Conservation (phyloP, 257 asterid species). For the Solanum clarkiae region DNA sequence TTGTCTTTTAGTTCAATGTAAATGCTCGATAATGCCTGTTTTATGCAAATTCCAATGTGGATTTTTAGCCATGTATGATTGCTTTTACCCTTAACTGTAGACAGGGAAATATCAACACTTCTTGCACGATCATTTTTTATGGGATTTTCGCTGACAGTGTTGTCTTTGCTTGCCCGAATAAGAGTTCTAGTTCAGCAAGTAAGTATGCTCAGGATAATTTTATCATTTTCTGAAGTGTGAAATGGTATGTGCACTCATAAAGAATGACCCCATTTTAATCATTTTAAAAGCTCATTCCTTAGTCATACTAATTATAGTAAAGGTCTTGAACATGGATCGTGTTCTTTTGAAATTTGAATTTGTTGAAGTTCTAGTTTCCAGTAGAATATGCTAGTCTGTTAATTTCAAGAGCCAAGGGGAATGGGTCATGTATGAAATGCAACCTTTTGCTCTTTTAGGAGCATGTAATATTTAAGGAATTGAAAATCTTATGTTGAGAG, state of each 20-base stretch:
- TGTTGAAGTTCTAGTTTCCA: background rate
- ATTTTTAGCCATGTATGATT: background rate
- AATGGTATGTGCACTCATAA: background rate
- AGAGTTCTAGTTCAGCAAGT: constrained; percentile 91
- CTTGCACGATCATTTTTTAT: constrained; percentile 85
- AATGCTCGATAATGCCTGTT: background rate
- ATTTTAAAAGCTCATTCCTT: background rate
- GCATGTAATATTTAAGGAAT: background rate
- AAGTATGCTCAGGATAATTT: constrained; percentile 3
- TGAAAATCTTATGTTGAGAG: background rate
- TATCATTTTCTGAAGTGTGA: background rate
- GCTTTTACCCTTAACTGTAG: constrained; percentile 29
- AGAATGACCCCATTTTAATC: background rate
- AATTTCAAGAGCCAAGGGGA: background rate
- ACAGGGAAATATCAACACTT: constrained; percentile 69
- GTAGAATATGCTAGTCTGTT: background rate
- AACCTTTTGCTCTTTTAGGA: background rate
- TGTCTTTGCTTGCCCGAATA: constrained; percentile 80
- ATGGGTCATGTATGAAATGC: background rate
- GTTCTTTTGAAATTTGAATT: background rate
- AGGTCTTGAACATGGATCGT: background rate
- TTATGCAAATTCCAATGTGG: background rate
- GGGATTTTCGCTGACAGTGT: constrained; percentile 62
- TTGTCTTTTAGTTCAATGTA: background rate
- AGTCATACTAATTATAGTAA: background rate